Evolutionary conservation across 1,139 yeast genomes (phyloP).

Genomic region (Hansenula sp.): DNA sequence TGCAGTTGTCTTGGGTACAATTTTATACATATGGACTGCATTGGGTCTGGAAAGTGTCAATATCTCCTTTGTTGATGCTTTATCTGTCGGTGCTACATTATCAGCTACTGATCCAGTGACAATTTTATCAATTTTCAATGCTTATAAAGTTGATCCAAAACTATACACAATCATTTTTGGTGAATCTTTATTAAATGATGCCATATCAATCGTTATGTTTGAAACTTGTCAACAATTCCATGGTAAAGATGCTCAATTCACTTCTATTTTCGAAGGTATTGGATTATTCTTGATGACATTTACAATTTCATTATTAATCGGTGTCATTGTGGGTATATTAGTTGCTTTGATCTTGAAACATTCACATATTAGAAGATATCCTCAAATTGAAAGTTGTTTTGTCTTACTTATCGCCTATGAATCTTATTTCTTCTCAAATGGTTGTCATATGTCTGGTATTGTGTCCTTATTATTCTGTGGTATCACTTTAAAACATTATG

Average conservation of each 20-base stretch:
- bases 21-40: constrained; percentile 85
- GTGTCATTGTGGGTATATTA: constrained; percentile 79
- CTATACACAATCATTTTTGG: constrained; percentile 96
- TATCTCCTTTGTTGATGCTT: constrained; percentile 91
- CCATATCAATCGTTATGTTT: constrained; percentile 97
- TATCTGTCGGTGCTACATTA: constrained; percentile 95
- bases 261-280: constrained; percentile 86
- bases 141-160: constrained; percentile 97
- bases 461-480: constrained; percentile 95
- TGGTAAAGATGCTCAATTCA: constrained; percentile 72
- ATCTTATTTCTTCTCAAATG: constrained; percentile 95
- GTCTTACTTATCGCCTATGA: constrained; percentile 90
- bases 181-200: constrained; percentile 91
- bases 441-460: constrained; percentile 99
- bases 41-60: constrained; percentile 85
- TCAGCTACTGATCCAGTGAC: constrained; percentile 99
- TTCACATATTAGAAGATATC: constrained; percentile 87
- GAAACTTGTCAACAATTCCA: constrained; percentile 97
- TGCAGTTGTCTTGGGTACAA: constrained; percentile 81
- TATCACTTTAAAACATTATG: constrained; percentile 93
- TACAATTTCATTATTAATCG: constrained; percentile 88
- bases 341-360: constrained; percentile 90
- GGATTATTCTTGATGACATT: constrained; percentile 93
- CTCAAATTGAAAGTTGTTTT: constrained; percentile 93
- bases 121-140: constrained; percentile 90